phyloP scores from a whole-genome alignment of 1,139 yeast species.

The Pichia sp. region DNA sequence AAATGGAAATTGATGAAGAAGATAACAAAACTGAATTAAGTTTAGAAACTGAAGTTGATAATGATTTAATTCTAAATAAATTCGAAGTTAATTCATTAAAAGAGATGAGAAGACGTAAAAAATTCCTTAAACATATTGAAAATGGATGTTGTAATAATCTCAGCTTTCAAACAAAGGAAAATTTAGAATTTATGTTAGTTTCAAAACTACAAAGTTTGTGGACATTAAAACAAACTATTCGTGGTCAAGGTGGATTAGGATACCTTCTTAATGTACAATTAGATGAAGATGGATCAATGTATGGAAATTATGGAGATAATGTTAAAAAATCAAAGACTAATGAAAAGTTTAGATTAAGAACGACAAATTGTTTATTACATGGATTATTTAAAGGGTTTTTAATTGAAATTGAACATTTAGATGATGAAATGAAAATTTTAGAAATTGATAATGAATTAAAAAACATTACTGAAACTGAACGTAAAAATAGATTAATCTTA shows the following conservation, averaged over 20 bases:
- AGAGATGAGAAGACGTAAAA: conserved; percentile 15
- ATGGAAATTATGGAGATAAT: not conserved
- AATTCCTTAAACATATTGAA: conserved; percentile 25
- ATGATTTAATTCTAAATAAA: conserved; percentile 10
- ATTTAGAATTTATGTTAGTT: conserved; percentile 43
- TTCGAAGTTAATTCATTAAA: conserved; percentile 11
- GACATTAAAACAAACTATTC: conserved; percentile 63
- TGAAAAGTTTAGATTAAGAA: conserved; percentile 39
- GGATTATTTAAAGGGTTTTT: conserved; percentile 69
- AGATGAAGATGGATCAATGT: conserved; percentile 23
- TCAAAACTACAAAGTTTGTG: conserved; percentile 66
- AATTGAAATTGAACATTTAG: conserved; percentile 47
- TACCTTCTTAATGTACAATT: conserved; percentile 48
- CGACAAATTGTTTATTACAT: conserved; percentile 68
- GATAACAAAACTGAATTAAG: not conserved
- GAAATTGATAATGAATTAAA: conserved; percentile 15
- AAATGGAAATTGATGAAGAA: not conserved
- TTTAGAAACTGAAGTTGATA: conserved; percentile 7
- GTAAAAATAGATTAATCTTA: conserved; percentile 24
- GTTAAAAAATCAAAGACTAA: conserved; percentile 7
- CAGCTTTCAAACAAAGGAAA: conserved; percentile 42
- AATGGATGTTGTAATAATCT: conserved; percentile 31
- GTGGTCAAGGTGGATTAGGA: conserved; percentile 71
- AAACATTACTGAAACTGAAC: conserved; percentile 14
- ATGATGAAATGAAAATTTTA: conserved; percentile 23